Evolutionary conservation across 2,329 filamentous ascomycete species (phyloP).

Genomic region (Phoma herbarum): DNA sequence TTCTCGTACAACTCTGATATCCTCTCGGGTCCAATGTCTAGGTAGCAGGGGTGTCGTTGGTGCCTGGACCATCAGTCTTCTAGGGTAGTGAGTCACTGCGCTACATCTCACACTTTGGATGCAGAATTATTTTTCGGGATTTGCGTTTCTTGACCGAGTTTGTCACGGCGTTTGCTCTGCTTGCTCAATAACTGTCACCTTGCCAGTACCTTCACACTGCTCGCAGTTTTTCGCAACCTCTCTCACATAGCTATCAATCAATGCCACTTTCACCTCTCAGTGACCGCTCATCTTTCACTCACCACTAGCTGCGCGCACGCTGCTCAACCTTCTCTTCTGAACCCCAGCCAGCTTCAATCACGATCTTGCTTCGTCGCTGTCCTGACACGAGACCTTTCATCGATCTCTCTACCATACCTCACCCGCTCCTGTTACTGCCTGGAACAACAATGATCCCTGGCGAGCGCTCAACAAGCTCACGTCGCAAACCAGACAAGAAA

Average conservation of each 20-base stretch:
- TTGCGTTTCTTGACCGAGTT: background rate
- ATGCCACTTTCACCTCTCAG: background rate
- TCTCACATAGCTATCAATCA: background rate
- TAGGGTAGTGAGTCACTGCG: background rate
- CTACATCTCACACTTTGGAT: background rate
- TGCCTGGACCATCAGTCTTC: background rate
- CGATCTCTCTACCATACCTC: background rate
- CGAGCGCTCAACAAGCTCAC: background rate
- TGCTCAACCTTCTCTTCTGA: background rate
- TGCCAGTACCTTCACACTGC: background rate
- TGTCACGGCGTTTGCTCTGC: background rate
- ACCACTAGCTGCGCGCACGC: background rate
- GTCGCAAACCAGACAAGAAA: background rate
- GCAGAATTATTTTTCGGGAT: background rate
- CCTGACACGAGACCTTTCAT: background rate
- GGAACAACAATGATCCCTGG: background rate
- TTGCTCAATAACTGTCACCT: background rate
- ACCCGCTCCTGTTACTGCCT: background rate
- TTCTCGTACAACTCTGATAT: constrained; percentile 19
- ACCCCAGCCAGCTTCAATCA: background rate
- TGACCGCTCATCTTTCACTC: background rate
- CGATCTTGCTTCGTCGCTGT: background rate
- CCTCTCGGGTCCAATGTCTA: background rate
- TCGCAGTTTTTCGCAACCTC: background rate
- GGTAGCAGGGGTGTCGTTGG: background rate